Evolutionary conservation across 345 rosid genomes (phyloP), one percentile per base, ranked within the genome.

Genomic region (Hibiscus mutabilis): DNA sequence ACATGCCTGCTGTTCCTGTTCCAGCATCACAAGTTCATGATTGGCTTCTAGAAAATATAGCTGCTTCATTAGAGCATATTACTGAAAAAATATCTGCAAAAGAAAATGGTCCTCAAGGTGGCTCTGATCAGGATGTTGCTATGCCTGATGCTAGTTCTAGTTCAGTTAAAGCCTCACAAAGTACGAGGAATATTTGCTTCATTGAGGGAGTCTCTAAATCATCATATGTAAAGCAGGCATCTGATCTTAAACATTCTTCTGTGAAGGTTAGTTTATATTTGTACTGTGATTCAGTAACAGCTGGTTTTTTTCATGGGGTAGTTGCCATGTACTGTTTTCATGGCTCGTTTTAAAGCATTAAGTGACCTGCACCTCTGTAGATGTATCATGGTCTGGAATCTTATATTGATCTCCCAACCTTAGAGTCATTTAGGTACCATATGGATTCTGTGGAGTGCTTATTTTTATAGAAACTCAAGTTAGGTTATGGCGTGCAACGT

Each of bases 1-100:
- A 91, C 81, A 96, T 92, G 99, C 99, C 99, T 49, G 98, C 99
- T 37, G 93, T 83, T 80, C 96, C 98, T 27, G 96, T 91, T 76
- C 87, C 98, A 69, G 91, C 92, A 33, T 69, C 87, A 47, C 97
- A 96, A 83, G 97, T 89, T 74, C 95, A 82, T 72, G 96, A 88
- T 65, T 96, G 99, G 99, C 86, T 96, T 78, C 77, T 86, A 56
- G 88, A 92, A 78, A 88, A 86, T 74, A 92, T 96, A 70, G 77
- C 89, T 68, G 74, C 93, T 67, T 87, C 96, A 24, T 79, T 96
- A 86, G 95, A 92, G 63, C 84, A 76, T 75, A 80, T 85, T 67
- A 86, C 93, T 58, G 99, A 92, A 81, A 91, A 91, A 85, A 81
- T 82, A 52, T 92, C 98, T 79, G 80, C 91, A 7, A 96, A 91